Evolutionary conservation across 768 basidiomycete genomes (phyloP).

Genomic region (Boletus sp.): DNA sequence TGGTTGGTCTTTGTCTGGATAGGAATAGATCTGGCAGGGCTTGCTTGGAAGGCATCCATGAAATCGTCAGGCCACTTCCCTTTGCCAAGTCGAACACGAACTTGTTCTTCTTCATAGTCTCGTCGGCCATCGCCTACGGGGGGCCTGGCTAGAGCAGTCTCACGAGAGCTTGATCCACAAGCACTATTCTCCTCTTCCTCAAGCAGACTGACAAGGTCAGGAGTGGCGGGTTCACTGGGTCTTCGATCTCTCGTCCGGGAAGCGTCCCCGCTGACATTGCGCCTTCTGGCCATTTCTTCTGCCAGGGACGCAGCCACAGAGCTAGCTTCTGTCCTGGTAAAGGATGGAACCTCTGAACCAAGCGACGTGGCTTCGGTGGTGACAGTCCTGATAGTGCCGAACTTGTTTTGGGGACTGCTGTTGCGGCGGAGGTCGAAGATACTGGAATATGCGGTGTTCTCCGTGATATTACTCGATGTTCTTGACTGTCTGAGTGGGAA

Average conservation of each 20-base stretch:
- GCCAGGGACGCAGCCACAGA: slow-evolving; percentile 49
- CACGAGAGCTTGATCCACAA: slow-evolving; percentile 45
- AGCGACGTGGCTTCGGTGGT: slow-evolving; percentile 77
- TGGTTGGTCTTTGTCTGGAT: slow-evolving; percentile 19
- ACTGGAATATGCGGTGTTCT: slow-evolving; percentile 56
- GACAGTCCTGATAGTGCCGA: slow-evolving; percentile 76
- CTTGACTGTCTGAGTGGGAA: slow-evolving; percentile 55
- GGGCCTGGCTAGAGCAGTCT: slow-evolving; percentile 23
- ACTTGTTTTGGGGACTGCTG: slow-evolving; percentile 52
- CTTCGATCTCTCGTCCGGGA: slow-evolving; percentile 51
- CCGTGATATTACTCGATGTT: slow-evolving; percentile 59
- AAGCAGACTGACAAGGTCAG: slow-evolving; percentile 63
- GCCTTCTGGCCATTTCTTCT: slow-evolving; percentile 40
- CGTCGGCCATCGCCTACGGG: slow-evolving; percentile 19
- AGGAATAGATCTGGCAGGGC: slow-evolving; percentile 32
- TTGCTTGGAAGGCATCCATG: slow-evolving; percentile 51
- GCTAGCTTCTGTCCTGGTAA: slow-evolving; percentile 63
- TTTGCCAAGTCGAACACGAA: slow-evolving; percentile 59
- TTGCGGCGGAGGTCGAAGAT: slow-evolving; percentile 51
- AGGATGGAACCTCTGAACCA: slow-evolving; percentile 55
- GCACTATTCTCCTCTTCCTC: slow-evolving; percentile 63
- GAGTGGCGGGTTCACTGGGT: slow-evolving; percentile 56
- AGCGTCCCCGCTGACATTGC: slow-evolving; percentile 24
- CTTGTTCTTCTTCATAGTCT: slow-evolving; percentile 30
- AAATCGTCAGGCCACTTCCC: slow-evolving; percentile 86